A percentile compares a stretch with the other conserved stretches of the same genome.
phyloP scores from a whole-genome alignment of 2,329 filamentous ascomycete species.

The Alternaria conjuncta region DNA sequence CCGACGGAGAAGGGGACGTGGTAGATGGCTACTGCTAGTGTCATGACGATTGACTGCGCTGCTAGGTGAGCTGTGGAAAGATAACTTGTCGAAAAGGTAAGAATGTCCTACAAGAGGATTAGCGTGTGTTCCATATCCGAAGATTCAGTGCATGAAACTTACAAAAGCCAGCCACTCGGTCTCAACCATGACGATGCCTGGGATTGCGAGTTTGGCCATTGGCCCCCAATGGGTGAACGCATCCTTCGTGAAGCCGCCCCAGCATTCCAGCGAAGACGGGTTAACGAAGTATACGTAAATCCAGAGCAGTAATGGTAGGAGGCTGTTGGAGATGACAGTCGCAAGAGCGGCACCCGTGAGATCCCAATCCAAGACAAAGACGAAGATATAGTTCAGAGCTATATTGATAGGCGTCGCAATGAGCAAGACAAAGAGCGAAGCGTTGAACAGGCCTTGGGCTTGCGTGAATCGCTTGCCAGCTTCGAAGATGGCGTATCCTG shows the following conservation, averaged over 20 bases:
- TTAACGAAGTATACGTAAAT: slow-evolving; percentile 54
- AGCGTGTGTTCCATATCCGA: background rate
- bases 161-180: slow-evolving; percentile 58
- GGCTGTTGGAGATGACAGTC: slow-evolving; percentile 57
- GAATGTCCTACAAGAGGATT: slow-evolving; percentile 33
- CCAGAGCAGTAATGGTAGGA: slow-evolving; percentile 57
- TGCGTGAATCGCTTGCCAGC: slow-evolving; percentile 62
- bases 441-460: slow-evolving; percentile 62
- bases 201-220: slow-evolving; percentile 87
- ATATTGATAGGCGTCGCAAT: slow-evolving; percentile 58
- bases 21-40: slow-evolving; percentile 45
- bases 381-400: slow-evolving; percentile 58
- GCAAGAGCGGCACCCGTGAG: slow-evolving; percentile 61
- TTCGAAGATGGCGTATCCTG: slow-evolving; percentile 62
- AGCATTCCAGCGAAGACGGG: slow-evolving; percentile 57
- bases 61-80: slow-evolving; percentile 82
- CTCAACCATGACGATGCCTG: slow-evolving; percentile 91
- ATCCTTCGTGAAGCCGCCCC: slow-evolving; percentile 74
- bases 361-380: slow-evolving; percentile 51
- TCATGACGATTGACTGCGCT: slow-evolving; percentile 66
- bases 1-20: slow-evolving; percentile 51
- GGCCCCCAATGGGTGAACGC: slow-evolving; percentile 77
- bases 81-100: slow-evolving; percentile 77
- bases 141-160: background rate
- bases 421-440: slow-evolving; percentile 56